These are phyloP conservation scores for Rhodotorula diobovata DNA, from an alignment of 768 basidiomycete genomes.

Conservation along the genomic window DNA sequence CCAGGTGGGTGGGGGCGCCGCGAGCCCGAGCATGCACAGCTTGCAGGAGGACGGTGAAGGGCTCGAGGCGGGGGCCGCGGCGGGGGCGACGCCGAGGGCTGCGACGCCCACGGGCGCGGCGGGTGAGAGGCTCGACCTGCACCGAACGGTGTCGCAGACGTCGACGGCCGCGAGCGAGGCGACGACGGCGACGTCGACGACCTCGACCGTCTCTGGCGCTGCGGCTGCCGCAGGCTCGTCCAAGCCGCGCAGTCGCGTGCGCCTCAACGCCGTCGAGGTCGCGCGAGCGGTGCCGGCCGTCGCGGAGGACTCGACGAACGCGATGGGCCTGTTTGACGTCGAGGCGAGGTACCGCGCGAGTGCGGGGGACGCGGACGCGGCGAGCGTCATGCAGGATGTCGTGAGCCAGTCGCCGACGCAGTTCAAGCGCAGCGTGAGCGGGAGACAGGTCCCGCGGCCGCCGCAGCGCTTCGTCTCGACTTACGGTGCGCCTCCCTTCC, in stretches of 20 bases:
- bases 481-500: slow-evolving; percentile 42
- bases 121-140: slow-evolving; percentile 11
- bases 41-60: not conserved
- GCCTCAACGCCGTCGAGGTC: slow-evolving; percentile 56
- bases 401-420: slow-evolving; percentile 1
- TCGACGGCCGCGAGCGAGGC: slow-evolving; percentile 18
- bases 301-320: slow-evolving; percentile 77
- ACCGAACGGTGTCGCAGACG: slow-evolving; percentile 24
- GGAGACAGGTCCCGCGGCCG: not conserved
- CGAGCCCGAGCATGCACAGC: slow-evolving; percentile 1
- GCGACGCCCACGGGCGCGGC: not conserved
- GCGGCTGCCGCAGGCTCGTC: slow-evolving; percentile 7
- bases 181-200: slow-evolving; percentile 3
- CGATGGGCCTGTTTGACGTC: slow-evolving; percentile 72
- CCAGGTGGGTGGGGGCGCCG: not conserved
- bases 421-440: slow-evolving; percentile 44
- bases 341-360: slow-evolving; percentile 57
- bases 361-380: slow-evolving; percentile 47
- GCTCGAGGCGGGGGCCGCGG: not conserved
- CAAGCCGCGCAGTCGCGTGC: slow-evolving; percentile 19
- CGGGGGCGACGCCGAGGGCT: not conserved
- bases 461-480: slow-evolving; percentile 46
- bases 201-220: slow-evolving; percentile 8
- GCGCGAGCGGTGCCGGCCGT: slow-evolving; percentile 86
- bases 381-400: slow-evolving; percentile 48